Percentiles rank a stretch among this genome's conserved stretches.
phyloP scores from a whole-genome alignment of 345 rosid species.

The Bruguiera parviflora region DNA sequence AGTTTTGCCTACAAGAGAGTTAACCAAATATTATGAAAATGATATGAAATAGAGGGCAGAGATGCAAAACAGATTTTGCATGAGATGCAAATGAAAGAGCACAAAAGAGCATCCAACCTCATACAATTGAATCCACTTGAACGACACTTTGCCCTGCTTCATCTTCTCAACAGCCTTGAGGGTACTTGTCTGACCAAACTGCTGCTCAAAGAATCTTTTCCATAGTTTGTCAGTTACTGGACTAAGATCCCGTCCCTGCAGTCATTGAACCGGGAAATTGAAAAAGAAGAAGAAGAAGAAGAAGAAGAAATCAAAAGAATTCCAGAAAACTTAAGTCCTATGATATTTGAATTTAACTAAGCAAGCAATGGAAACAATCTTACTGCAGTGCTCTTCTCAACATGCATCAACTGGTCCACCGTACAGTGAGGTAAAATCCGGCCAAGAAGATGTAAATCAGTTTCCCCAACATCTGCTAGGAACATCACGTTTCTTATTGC shows the following conservation, averaged over 20 bases:
- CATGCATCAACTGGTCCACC: slow-evolving; percentile 64
- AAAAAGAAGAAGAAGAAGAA: background rate
- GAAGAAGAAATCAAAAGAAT: background rate
- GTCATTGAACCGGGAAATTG: background rate
- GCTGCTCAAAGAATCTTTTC: slow-evolving; percentile 62
- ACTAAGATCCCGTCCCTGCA: slow-evolving; percentile 78
- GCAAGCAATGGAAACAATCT: slow-evolving; percentile 12
- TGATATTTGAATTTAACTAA: background rate
- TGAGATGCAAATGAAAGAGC: background rate
- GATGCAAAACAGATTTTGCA: background rate
- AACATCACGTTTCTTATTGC: slow-evolving; percentile 58
- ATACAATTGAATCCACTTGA: slow-evolving; percentile 62
- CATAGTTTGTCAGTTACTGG: slow-evolving; percentile 72
- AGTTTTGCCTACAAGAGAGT: slow-evolving; percentile 52
- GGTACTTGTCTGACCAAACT: slow-evolving; percentile 44
- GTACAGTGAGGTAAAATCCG: slow-evolving; percentile 71
- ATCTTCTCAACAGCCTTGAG: slow-evolving; percentile 50
- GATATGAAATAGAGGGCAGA: background rate
- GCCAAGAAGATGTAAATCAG: slow-evolving; percentile 68
- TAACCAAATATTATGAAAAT: background rate
- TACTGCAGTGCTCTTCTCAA: slow-evolving; percentile 67
- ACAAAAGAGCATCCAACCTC: slow-evolving; percentile 40
- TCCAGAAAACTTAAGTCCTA: background rate
- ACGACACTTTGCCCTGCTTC: slow-evolving; percentile 47
- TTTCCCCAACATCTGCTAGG: slow-evolving; percentile 87